A percentile compares a stretch with the other conserved stretches of the same genome.
Evolutionary conservation across 257 asterid genomes (phyloP).

Genomic region (Solanum rostratum): DNA sequence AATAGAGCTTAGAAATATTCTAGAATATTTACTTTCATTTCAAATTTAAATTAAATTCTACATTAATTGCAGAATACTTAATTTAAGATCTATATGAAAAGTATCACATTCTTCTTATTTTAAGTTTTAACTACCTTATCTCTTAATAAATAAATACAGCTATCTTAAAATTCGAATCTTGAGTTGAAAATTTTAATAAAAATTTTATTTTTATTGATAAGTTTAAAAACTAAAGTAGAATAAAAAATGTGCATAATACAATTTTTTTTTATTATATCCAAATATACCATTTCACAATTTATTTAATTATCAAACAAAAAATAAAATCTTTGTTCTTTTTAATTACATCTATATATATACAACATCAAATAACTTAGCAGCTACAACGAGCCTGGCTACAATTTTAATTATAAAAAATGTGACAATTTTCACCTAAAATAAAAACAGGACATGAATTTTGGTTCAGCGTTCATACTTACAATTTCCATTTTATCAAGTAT

Average conservation of each 20-base stretch:
- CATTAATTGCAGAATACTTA: background rate
- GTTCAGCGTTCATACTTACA: background rate
- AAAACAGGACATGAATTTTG: background rate
- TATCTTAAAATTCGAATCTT: background rate
- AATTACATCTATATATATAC: background rate
- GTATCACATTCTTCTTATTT: background rate
- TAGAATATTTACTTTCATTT: background rate
- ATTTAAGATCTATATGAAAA: background rate
- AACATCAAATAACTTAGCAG: background rate
- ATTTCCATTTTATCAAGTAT: too few species aligned
- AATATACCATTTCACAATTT: background rate
- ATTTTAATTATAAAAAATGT: background rate
- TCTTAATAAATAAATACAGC: background rate
- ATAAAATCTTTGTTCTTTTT: background rate
- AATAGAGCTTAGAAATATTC: background rate
- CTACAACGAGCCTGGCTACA: background rate
- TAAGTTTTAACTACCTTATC: background rate
- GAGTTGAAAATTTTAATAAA: background rate
- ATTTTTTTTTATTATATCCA: too few species aligned
- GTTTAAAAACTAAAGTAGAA: too few species aligned
- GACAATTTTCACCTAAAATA: background rate
- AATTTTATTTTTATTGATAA: too few species aligned
- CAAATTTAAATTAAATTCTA: background rate
- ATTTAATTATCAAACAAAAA: background rate
- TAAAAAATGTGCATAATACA: too few species aligned